Conservation (phyloP, 164 flowering plant genomes). For the Chloranthus sessilifolius region DNA sequence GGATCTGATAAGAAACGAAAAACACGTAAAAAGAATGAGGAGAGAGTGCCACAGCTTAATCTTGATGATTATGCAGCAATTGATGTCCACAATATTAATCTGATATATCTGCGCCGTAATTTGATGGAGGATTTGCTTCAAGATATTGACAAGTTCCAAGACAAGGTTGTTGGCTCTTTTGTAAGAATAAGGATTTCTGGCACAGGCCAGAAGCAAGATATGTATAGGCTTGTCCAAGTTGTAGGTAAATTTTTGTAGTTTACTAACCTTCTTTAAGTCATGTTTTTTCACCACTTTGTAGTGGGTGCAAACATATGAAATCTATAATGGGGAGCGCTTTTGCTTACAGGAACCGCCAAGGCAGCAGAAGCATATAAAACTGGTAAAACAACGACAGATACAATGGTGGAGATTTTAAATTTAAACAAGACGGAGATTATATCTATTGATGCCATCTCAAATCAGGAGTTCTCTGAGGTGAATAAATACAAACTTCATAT, state of each 20-base stretch:
- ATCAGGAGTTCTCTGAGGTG: conserved; percentile 96
- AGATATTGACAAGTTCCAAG: conserved; percentile 59
- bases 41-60: conserved; percentile 53
- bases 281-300: not conserved
- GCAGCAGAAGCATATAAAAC: conserved; percentile 69
- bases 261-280: not conserved
- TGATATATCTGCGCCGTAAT: conserved; percentile 73
- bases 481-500: conserved; percentile 16
- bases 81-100: conserved; percentile 78
- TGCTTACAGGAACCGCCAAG: conserved; percentile 65
- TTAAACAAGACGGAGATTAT: conserved; percentile 74
- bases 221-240: conserved; percentile 94
- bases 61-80: conserved; percentile 92
- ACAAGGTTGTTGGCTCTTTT: conserved; percentile 78
- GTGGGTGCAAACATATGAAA: not conserved
- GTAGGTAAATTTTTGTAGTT: conserved; percentile 47
- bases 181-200: conserved; percentile 88
- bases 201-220: conserved; percentile 75
- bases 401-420: conserved; percentile 69
- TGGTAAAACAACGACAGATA: conserved; percentile 70
- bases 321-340: conserved; percentile 8
- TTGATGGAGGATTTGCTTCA: conserved; percentile 77
- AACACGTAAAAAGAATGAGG: conserved; percentile 53
- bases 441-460: conserved; percentile 79
- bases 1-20: conserved; percentile 59